Evolutionary conservation across 176 grass and related monocot genomes (phyloP), one percentile per base, ranked within the genome.

Genomic region (Aechmea fasciata): DNA sequence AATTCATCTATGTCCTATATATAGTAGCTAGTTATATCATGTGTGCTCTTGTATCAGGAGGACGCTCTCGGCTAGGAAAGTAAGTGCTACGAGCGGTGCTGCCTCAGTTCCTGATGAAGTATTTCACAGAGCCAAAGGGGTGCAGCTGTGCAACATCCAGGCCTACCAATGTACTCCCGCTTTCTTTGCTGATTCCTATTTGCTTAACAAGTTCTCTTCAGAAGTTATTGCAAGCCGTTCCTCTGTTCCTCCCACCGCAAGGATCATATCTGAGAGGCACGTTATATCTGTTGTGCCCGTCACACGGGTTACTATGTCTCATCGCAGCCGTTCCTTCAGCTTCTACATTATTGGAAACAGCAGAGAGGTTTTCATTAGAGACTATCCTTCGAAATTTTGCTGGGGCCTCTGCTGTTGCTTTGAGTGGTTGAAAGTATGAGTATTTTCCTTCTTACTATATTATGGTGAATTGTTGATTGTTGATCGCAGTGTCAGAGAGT

Each of bases 391-490:
- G 12, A 90, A 79, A 70, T 85, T 90, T 9, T 97, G 89, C 65
- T 92, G 81, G 84, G 94, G 89, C 57, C 87, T 97, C 63, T 93
- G 86, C 24, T 87, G 89, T 69, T 97, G 94, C 77, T 97, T 97
- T 48, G 86, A 92, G 11, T 92, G 94, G 94, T 29, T 97, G 13
- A 80, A 72, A 47, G 11, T 71, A 6, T 80, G 76, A 72, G 22
- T 64, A 49, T 54, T 17, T 41, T 41, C 33, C 33, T 41, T 41
- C 33, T 6, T 41, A 41, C 33, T 41, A 41, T 41, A 41, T 41
- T 41, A 41, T 41, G 33, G 33, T 41, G 33, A 6, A 41, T 8
- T 41, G 33, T 41, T 41, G 33, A 41, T 8, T 41, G 33, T 41
- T 41, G 33, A 41, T 41, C 33, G 6, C 6, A 7, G 33, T 7